phyloP scores from a whole-genome alignment of 495 filamentous ascomycete species.

The Hyaloscypha hepaticicola region DNA sequence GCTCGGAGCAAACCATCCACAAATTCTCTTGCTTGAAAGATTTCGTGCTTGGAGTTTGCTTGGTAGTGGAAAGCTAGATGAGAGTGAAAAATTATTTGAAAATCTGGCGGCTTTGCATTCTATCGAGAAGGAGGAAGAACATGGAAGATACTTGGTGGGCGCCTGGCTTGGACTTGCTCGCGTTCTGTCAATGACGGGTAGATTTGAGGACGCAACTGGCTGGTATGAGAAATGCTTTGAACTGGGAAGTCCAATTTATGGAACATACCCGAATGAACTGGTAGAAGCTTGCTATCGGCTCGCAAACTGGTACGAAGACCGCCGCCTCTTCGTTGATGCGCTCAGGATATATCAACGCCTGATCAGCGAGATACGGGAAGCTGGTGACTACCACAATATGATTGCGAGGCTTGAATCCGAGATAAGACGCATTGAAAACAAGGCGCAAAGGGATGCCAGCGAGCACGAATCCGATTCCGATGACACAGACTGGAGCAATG shows the following conservation, averaged over 20 bases:
- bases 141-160: not conserved
- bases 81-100: not conserved
- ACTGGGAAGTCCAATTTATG: not conserved
- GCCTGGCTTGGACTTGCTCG: not conserved
- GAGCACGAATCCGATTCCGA: too few relatives aligned
- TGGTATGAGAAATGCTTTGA: not conserved
- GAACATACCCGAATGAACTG: not conserved
- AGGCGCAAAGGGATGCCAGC: too few relatives aligned
- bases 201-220: not conserved
- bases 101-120: not conserved
- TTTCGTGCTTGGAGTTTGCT: not conserved
- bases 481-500: too few relatives aligned
- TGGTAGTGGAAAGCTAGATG: not conserved
- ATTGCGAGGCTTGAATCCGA: too few relatives aligned
- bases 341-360: too few relatives aligned
- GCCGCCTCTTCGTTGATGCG: too few relatives aligned
- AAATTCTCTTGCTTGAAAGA: not conserved
- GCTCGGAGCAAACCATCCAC: not conserved
- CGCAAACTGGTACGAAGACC: too few relatives aligned
- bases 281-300: too few relatives aligned
- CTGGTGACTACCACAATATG: too few relatives aligned
- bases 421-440: too few relatives aligned
- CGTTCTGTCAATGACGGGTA: not conserved
- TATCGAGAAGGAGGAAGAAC: too few relatives aligned
- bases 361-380: too few relatives aligned